Percentiles rank a stretch among this genome's conserved stretches.
Evolutionary conservation across 805 yeast genomes (phyloP).

Genomic region (Saccharomycopsis capsularis): DNA sequence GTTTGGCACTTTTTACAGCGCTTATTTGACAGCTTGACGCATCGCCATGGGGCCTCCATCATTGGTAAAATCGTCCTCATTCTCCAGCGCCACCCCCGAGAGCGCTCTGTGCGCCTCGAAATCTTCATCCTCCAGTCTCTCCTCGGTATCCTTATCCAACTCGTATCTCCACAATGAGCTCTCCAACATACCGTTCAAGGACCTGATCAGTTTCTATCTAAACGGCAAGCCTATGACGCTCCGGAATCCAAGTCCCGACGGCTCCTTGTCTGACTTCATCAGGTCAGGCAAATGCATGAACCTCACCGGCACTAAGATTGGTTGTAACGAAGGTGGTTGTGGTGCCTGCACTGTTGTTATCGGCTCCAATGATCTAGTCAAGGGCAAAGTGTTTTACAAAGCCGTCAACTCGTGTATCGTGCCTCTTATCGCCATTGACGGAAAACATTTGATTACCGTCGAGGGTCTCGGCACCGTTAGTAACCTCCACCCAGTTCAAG

Average conservation of each 20-base stretch:
- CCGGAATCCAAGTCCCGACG: slow-evolving; percentile 37
- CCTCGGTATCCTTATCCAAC: background rate
- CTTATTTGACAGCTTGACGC: too few species aligned
- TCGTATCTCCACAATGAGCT: slow-evolving; percentile 8
- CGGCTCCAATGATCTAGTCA: slow-evolving; percentile 29
- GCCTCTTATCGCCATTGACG: slow-evolving; percentile 39
- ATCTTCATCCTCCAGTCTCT: background rate
- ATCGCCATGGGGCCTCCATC: background rate
- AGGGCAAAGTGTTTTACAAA: slow-evolving; percentile 28
- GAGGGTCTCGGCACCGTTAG: slow-evolving; percentile 40
- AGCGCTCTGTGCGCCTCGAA: background rate
- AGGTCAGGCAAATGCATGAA: slow-evolving; percentile 29
- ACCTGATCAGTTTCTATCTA: slow-evolving; percentile 28
- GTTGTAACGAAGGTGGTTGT: slow-evolving; percentile 47
- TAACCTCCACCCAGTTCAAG: slow-evolving; percentile 43
- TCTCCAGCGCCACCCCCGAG: background rate
- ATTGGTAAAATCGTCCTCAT: background rate
- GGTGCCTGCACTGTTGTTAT: slow-evolving; percentile 44
- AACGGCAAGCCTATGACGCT: slow-evolving; percentile 34
- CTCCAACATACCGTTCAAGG: slow-evolving; percentile 11
- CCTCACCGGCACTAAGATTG: slow-evolving; percentile 40
- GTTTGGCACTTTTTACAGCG: too few species aligned
- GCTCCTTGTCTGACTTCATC: slow-evolving; percentile 38
- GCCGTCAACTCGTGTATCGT: slow-evolving; percentile 44
- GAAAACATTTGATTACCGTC: slow-evolving; percentile 40